Evolutionary conservation across 441 rosid genomes (phyloP), one percentile per base, ranked within the genome.

Genomic region (Biscutella laevigata): DNA sequence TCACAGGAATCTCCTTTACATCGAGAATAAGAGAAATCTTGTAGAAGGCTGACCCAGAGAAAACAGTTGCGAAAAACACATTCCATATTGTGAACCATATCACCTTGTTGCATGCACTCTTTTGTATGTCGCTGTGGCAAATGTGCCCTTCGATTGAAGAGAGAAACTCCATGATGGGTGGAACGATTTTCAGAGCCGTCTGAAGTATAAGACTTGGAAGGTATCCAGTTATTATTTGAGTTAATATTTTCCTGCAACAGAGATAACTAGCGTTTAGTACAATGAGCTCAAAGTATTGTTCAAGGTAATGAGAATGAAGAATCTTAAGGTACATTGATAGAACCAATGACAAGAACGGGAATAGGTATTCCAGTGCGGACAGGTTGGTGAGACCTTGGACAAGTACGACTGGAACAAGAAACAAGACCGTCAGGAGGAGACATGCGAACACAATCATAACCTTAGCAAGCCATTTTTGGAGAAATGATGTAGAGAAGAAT

Each of bases 21-120:
- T 91, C 91, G 22, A 91, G 82, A 59, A 87, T 1, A 41, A 91
- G 66, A 57, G 82, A 69, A 49, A 85, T 20, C 78, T 72, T 81
- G 68, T 70, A 71, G 4, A 91, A 61, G 44, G 66, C 78, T 29
- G 98, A 80, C 25, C 96, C 98, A 7, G 98, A 91, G 74, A 91
- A 91, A 15, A 87, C 84, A 24, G 98, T 80, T 15, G 98, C 98
- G 25, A 91, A 91, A 59, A 87, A 91, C 56, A 87, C 60, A 62
- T 91, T 91, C 98, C 98, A 91, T 66, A 91, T 71, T 4, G 87
- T 81, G 79, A 91, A 91, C 96, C 98, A 91, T 26, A 91, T 82
- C 46, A 85, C 96, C 62, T 91, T 91, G 66, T 82, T 78, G 51
- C 96, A 87, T 21, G 98, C 95, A 60, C 96, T 87, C 66, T 74